A percentile compares a stretch with the other conserved stretches of the same genome.
These are phyloP conservation scores for Fusarium circinatum DNA, from an alignment of 2,329 filamentous ascomycete genomes.

Conservation along the genomic window DNA sequence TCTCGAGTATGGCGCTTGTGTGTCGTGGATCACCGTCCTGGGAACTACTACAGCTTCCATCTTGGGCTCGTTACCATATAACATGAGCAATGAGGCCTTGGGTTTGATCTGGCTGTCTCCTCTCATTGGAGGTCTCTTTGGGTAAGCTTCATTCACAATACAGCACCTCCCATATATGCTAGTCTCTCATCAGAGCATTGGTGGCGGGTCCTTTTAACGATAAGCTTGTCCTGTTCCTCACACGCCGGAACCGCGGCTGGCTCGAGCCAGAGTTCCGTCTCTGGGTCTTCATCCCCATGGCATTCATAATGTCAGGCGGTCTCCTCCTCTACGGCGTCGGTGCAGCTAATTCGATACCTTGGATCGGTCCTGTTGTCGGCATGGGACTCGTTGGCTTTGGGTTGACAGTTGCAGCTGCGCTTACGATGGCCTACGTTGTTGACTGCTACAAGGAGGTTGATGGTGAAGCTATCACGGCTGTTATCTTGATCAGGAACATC, in stretches of 20 bases:
- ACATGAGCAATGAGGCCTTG: neutral
- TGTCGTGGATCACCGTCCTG: neutral
- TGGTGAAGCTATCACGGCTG: neutral
- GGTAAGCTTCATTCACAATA: fast-evolving
- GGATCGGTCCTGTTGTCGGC: neutral
- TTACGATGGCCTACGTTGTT: neutral
- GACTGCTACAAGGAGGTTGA: neutral
- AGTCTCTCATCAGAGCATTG: neutral
- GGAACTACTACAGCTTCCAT: neutral
- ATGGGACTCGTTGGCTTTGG: neutral
- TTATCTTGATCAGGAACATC: neutral
- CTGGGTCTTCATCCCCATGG: neutral
- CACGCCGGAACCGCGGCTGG: neutral
- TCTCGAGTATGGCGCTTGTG: neutral
- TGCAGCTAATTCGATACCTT: neutral
- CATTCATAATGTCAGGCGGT: neutral
- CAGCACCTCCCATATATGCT: neutral
- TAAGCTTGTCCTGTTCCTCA: neutral
- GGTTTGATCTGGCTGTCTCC: neutral
- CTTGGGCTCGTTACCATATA: neutral
- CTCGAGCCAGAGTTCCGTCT: neutral
- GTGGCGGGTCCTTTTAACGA: neutral
- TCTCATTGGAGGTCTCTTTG: neutral
- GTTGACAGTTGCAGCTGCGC: neutral
- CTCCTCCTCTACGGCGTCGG: neutral